Evolutionary conservation across 768 basidiomycete species (phyloP).

Genomic region (Royoungia palumana): DNA sequence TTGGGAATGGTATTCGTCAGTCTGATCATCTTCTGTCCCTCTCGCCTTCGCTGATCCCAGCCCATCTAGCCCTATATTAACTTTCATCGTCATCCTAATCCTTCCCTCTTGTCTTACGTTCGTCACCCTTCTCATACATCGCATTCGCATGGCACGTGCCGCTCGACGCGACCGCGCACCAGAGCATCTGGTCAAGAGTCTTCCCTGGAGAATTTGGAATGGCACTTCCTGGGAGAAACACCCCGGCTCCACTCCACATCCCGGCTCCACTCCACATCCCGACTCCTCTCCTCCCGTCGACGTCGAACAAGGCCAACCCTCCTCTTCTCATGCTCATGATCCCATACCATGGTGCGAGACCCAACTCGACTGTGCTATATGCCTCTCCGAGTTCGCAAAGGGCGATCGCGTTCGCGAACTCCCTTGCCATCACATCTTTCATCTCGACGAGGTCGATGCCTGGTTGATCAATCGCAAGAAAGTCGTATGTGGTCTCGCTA

Average conservation of each 20-base stretch:
- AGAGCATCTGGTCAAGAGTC: slow-evolving; percentile 68
- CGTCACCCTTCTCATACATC: slow-evolving; percentile 84
- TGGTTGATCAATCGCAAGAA: slow-evolving; percentile 95
- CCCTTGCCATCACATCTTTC: slow-evolving; percentile 95
- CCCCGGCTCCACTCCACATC: slow-evolving; percentile 33
- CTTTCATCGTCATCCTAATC: slow-evolving; percentile 82
- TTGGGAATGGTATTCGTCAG: slow-evolving; percentile 93
- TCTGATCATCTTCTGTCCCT: neutral
- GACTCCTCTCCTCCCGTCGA: slow-evolving; percentile 32
- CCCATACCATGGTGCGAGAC: slow-evolving; percentile 73
- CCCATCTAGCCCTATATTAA: slow-evolving; percentile 67
- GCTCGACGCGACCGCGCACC: slow-evolving; percentile 83
- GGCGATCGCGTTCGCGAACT: slow-evolving; percentile 90
- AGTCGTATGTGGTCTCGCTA: slow-evolving; percentile 53
- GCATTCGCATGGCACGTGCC: slow-evolving; percentile 77
- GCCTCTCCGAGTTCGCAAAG: slow-evolving; percentile 78
- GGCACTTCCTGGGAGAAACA: slow-evolving; percentile 81
- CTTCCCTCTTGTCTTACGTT: slow-evolving; percentile 89
- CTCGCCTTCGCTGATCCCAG: slow-evolving; percentile 6
- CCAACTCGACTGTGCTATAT: slow-evolving; percentile 90
- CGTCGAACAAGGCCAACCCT: slow-evolving; percentile 38
- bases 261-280: slow-evolving; percentile 17
- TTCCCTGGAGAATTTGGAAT: slow-evolving; percentile 84
- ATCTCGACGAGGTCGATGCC: slow-evolving; percentile 84
- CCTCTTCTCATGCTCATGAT: slow-evolving; percentile 27